Conservation (phyloP, 1,139 yeast species). For the Candida tetrigidarum region DNA sequence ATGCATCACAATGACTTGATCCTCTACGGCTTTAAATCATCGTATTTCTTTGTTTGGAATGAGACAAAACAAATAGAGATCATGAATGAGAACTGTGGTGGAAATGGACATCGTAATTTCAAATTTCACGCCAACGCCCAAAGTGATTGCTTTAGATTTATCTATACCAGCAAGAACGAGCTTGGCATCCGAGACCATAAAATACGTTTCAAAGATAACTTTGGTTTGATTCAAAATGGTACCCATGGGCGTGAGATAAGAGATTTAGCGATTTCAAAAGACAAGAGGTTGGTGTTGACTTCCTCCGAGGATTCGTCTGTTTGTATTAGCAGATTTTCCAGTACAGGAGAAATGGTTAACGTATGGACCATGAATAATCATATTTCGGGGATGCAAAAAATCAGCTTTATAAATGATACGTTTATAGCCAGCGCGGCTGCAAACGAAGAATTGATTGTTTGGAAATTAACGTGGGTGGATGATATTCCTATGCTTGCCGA, state of each 20-base stretch:
- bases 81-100: constrained; percentile 81
- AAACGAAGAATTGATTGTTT: constrained; percentile 82
- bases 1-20: constrained; percentile 58
- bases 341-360: constrained; percentile 45
- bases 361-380: constrained; percentile 77
- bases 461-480: constrained; percentile 57
- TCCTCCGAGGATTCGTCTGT: constrained; percentile 92
- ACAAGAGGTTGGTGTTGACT: constrained; percentile 52
- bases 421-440: constrained; percentile 73
- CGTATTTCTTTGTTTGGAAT: constrained; percentile 79
- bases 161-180: constrained; percentile 62
- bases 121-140: constrained; percentile 34
- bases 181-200: constrained; percentile 32
- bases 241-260: constrained; percentile 91
- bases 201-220: constrained; percentile 23
- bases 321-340: constrained; percentile 52
- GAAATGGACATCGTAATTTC: constrained; percentile 84
- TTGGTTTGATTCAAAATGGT: constrained; percentile 53
- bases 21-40: constrained; percentile 82
- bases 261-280: constrained; percentile 56
- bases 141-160: constrained; percentile 29
- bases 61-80: constrained; percentile 78
- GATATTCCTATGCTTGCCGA: constrained; percentile 48
- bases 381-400: constrained; percentile 83
- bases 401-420: constrained; percentile 60